phyloP scores from a whole-genome alignment of 2,329 filamentous ascomycete species.

The Biscogniauxia mediterranea region DNA sequence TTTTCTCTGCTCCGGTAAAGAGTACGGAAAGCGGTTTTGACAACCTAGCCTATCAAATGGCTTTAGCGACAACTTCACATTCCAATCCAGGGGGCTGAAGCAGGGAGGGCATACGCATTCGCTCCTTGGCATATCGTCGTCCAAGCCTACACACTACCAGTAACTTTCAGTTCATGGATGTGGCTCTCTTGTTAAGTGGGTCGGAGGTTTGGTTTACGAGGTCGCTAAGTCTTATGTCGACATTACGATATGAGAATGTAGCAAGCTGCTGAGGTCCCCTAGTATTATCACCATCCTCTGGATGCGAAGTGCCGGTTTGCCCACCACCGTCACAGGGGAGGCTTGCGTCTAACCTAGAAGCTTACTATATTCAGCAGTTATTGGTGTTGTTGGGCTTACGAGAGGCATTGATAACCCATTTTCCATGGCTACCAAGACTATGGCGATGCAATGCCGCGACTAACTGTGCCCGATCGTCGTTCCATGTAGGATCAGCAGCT shows the following conservation, averaged over 20 bases:
- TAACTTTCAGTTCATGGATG: not conserved
- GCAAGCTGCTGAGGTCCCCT: not conserved
- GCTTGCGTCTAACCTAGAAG: slow-evolving; percentile 12
- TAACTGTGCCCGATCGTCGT: slow-evolving; percentile 4
- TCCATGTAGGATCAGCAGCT: slow-evolving; percentile 13
- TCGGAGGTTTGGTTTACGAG: not conserved
- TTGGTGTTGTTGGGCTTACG: slow-evolving; percentile 11
- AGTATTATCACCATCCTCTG: not conserved
- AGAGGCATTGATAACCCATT: slow-evolving; percentile 13
- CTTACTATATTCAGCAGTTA: slow-evolving; percentile 17
- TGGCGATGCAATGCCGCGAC: not conserved
- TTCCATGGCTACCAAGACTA: slow-evolving; percentile 17
- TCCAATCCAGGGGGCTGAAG: not conserved
- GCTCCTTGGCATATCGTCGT: not conserved
- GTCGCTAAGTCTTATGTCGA: not conserved
- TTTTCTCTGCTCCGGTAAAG: not conserved
- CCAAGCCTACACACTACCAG: not conserved
- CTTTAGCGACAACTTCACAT: not conserved
- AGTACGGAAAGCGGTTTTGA: not conserved
- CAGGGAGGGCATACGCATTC: not conserved
- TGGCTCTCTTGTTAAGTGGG: not conserved
- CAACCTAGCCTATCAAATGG: too few species aligned
- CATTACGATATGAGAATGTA: not conserved
- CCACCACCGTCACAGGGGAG: not conserved
- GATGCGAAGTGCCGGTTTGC: not conserved